Percentiles rank a stretch among this genome's conserved stretches.
These are phyloP conservation scores for Suillus occidentalis DNA, from an alignment of 768 basidiomycete species.

Conservation along the genomic window DNA sequence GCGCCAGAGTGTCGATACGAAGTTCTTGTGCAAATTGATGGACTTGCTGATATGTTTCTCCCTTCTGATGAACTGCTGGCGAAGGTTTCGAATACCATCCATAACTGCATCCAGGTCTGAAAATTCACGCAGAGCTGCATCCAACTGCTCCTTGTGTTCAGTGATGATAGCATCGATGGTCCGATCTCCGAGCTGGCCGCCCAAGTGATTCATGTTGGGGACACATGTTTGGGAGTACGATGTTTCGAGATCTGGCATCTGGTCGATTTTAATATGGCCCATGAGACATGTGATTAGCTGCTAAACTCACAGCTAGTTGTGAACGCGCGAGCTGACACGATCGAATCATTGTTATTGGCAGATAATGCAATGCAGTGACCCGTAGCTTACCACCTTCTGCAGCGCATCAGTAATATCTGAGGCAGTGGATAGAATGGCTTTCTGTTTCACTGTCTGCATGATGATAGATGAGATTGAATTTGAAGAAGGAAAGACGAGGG, in stretches of 20 bases:
- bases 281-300: not conserved
- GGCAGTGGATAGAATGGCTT: not conserved
- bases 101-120: conserved; percentile 14
- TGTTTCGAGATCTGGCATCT: conserved; percentile 20
- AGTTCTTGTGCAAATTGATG: conserved; percentile 21
- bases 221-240: conserved; percentile 11
- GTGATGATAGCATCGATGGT: too few species aligned
- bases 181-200: conserved; percentile 12
- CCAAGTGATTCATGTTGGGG: conserved; percentile 15
- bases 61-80: conserved; percentile 13
- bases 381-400: not conserved
- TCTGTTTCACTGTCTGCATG: not conserved
- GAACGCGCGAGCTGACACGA: not conserved
- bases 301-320: not conserved
- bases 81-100: conserved; percentile 12
- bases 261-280: too few species aligned
- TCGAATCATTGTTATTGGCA: not conserved
- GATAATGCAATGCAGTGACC: too few species aligned
- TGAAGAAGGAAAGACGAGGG: too few species aligned
- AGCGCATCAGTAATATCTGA: not conserved
- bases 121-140: conserved; percentile 13
- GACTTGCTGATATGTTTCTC: conserved; percentile 15
- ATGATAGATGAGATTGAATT: too few species aligned
- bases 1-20: conserved; percentile 33
- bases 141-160: conserved; percentile 16